Percentiles rank a stretch among this genome's conserved stretches.
phyloP scores from a whole-genome alignment of 257 asterid species.

The Datura wrightii region DNA sequence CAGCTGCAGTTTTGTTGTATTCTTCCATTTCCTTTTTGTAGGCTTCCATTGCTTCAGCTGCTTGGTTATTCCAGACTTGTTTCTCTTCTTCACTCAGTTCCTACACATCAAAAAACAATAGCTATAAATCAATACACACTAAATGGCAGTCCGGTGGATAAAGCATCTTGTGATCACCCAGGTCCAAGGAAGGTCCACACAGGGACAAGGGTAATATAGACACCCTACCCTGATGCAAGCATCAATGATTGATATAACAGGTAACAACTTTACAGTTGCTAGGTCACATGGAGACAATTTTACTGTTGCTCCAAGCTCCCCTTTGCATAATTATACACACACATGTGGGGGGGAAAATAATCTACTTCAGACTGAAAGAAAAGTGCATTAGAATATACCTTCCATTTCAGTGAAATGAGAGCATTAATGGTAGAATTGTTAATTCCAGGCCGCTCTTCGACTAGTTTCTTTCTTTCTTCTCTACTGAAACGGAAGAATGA shows the following conservation, averaged over 20 bases:
- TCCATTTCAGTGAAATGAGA: conserved; percentile 84
- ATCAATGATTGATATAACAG: not conserved
- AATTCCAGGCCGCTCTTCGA: conserved; percentile 66
- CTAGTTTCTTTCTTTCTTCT: conserved; percentile 62
- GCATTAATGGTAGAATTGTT: conserved; percentile 66
- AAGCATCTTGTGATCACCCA: not conserved
- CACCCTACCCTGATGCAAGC: not conserved
- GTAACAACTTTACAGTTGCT: too few species aligned
- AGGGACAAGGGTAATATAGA: too few species aligned
- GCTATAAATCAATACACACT: not conserved
- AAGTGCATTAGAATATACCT: conserved; percentile 44
- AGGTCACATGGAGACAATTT: too few species aligned
- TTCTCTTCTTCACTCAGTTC: conserved; percentile 79
- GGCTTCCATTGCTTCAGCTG: conserved; percentile 72
- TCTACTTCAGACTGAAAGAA: too few species aligned
- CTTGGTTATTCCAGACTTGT: conserved; percentile 69
- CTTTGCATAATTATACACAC: not conserved
- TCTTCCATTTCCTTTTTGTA: conserved; percentile 84
- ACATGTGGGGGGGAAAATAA: not conserved
- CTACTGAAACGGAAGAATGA: conserved; percentile 84
- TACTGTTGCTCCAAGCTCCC: not conserved
- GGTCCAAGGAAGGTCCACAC: not conserved
- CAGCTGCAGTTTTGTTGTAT: conserved; percentile 67
- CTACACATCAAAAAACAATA: conserved; percentile 35
- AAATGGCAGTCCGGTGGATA: not conserved